Base-by-base conservation (phyloP, 2,329 filamentous ascomycete genomes). In the Aspergillus sp. region DNA sequence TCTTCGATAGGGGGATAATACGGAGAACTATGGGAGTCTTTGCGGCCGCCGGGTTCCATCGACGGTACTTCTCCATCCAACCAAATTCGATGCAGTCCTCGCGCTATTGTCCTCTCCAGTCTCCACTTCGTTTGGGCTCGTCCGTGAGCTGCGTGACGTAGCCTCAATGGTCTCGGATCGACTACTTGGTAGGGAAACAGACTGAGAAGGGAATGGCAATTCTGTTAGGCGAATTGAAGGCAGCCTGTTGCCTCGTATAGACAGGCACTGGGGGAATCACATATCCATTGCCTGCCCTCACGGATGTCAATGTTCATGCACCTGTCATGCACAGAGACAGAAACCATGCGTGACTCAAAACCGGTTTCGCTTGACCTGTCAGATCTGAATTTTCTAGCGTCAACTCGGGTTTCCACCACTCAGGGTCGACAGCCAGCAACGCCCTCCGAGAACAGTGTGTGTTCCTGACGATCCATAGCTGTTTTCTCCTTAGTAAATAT, bases 401-500 rank as follows among this genome's bases (percentile, higher is more conserved):
- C 17, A 36, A 36, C 5, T 13, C 11, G 2, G 10, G 10, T 21
- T 13, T 44, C 3, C 41, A 44, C 17, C 41, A 19, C 13, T 44
- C 32, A 36, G 32, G 32, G 32, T 36, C 32, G 32, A 36, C 25
- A 25, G 21, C 25, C 32, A 36, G 19, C 19, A 23, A 3, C 13
- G 10, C 19, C 41, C 41, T 23, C 41, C 19, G 51, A 39, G 51
- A 41, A 53, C 19, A 2, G 51, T 13, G 32, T 17, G 39, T 55
- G 53, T 47, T 44, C 53, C 53, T 55, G 53, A 32, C 39, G 53
- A 55, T 55, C 53, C 11, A 11, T 21, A 38, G 6, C n/a, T 13
- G 21, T 36, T 36, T 36, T 36, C 30, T 36, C 5, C 30, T 5
- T 36, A 36, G 30, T 21, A 13, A 8, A 41, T n/a, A 41, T 8